A percentile compares a stretch with the other conserved stretches of the same genome.
phyloP scores from a whole-genome alignment of 306 rosid genomes.

The Pyrus betulifolia region DNA sequence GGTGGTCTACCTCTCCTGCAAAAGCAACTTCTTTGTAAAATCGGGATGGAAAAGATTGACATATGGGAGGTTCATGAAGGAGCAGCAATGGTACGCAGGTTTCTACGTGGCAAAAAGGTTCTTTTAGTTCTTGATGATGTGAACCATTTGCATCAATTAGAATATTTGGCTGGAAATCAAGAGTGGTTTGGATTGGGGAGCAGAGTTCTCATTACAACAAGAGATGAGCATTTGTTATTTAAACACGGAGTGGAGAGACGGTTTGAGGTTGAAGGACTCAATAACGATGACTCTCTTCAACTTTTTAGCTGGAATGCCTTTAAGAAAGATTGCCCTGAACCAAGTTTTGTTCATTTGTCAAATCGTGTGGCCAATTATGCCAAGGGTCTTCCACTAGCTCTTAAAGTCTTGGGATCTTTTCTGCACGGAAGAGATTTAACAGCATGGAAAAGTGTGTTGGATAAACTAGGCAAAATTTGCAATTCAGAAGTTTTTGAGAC shows the following conservation, averaged over 20 bases:
- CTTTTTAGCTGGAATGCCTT: slow-evolving; percentile 3
- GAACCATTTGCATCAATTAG: not conserved
- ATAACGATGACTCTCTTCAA: not conserved
- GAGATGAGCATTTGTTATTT: not conserved
- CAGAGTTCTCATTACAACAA: slow-evolving; percentile 12
- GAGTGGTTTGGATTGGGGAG: slow-evolving; percentile 10
- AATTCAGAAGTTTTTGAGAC: not conserved
- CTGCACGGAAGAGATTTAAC: not conserved
- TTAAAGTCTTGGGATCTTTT: slow-evolving; percentile 9
- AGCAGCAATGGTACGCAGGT: not conserved
- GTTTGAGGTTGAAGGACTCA: not conserved
- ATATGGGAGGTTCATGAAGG: not conserved
- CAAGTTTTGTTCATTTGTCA: not conserved
- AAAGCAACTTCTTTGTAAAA: not conserved
- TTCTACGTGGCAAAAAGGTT: not conserved
- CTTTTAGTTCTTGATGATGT: slow-evolving; percentile 8
- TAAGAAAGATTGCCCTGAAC: not conserved
- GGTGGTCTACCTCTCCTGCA: not conserved
- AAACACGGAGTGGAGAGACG: not conserved
- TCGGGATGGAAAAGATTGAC: not conserved
- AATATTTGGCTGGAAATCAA: not conserved
- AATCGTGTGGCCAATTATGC: not conserved
- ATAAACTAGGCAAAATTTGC: not conserved
- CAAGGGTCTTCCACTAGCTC: slow-evolving; percentile 10
- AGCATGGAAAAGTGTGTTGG: slow-evolving; percentile 1